Conservation (phyloP, 2,329 filamentous ascomycete genomes). For the Colletotrichum viniferum region DNA sequence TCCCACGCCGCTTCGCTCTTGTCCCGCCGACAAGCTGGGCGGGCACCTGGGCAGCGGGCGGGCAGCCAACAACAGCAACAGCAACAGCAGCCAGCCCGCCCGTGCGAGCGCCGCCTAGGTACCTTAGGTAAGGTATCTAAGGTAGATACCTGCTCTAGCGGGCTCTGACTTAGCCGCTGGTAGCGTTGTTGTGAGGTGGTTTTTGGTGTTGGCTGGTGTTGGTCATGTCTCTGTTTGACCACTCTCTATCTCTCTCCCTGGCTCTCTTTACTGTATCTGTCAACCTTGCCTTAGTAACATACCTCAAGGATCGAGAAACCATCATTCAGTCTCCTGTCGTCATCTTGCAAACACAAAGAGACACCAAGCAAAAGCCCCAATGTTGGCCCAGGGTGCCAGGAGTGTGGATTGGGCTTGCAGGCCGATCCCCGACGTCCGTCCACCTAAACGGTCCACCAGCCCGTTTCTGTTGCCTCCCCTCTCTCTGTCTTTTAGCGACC, state of each 20-base stretch:
- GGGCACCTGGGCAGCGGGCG: neutral
- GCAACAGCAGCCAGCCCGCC: neutral
- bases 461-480: neutral
- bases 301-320: neutral
- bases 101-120: neutral
- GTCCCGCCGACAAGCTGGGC: neutral
- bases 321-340: neutral
- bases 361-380: neutral
- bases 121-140: neutral
- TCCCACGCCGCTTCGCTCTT: neutral
- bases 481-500: neutral
- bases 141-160: neutral
- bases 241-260: neutral
- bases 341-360: neutral
- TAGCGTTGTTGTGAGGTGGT: neutral
- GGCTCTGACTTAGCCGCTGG: neutral
- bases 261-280: neutral
- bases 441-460: neutral
- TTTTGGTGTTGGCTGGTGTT: neutral
- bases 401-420: neutral
- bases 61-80: too few relatives aligned
- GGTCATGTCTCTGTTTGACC: neutral
- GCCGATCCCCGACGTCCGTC: neutral
- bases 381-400: neutral
- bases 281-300: neutral